These are phyloP conservation scores for Apophysomyces elegans DNA, from an alignment of 371 early-diverging fungal species.

Conservation along the genomic window DNA sequence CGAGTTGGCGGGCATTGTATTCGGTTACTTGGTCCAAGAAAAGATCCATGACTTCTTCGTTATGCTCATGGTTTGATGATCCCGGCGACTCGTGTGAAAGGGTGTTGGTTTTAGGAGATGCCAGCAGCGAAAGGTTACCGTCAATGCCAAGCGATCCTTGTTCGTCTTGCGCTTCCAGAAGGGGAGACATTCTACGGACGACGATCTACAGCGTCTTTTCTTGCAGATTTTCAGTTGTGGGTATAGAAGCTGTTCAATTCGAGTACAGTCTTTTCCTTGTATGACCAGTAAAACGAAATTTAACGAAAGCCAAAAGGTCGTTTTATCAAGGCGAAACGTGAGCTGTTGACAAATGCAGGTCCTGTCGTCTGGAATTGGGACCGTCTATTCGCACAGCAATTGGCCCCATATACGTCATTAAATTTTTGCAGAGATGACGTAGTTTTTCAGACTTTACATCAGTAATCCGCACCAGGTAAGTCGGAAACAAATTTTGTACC, in stretches of 20 bases:
- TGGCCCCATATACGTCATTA: too few species aligned
- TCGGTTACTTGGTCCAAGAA: conserved; percentile 44
- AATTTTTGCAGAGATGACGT: too few species aligned
- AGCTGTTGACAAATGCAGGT: too few species aligned
- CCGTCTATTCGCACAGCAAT: too few species aligned
- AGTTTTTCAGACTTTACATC: too few species aligned
- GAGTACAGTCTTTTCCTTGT: not conserved
- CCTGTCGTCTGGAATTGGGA: too few species aligned
- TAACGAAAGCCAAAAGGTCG: too few species aligned
- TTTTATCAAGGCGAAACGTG: too few species aligned
- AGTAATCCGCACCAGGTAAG: too few species aligned
- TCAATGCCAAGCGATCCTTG: conserved; percentile 10
- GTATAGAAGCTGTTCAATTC: conserved; percentile 1
- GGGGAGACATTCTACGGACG: conserved; percentile 8
- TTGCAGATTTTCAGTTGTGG: not conserved
- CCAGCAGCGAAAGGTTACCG: conserved; percentile 7
- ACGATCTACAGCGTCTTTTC: not conserved
- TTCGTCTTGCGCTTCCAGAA: conserved; percentile 9
- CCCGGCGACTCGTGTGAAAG: conserved; percentile 11
- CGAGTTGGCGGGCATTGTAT: conserved; percentile 36
- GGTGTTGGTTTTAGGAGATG: conserved; percentile 1
- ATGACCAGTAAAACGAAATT: not conserved
- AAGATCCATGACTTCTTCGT: conserved; percentile 43
- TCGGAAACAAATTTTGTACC: too few species aligned
- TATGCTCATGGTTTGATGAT: conserved; percentile 14